These are phyloP conservation scores for Populus davidiana DNA, from an alignment of 345 rosid genomes.

Conservation along the genomic window DNA sequence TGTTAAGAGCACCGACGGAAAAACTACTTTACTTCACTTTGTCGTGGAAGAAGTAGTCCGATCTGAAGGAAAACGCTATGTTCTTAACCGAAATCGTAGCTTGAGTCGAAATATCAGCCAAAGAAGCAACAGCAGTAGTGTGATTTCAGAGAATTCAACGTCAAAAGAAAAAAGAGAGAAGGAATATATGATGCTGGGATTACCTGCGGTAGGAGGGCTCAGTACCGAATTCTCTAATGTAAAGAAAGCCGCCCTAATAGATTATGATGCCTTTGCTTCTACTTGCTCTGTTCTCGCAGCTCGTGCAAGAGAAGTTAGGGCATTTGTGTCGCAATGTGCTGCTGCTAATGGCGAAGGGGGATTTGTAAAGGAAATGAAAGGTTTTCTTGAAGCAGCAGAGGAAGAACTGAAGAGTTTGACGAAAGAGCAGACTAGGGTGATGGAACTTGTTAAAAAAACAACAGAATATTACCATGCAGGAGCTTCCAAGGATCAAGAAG, in stretches of 20 bases:
- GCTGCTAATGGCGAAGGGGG: constrained; percentile 27
- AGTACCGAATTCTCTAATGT: constrained; percentile 69
- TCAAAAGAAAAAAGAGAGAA: constrained; percentile 56
- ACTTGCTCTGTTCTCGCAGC: constrained; percentile 46
- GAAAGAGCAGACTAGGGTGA: constrained; percentile 52
- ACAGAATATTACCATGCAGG: constrained; percentile 79
- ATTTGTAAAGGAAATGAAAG: constrained; percentile 54
- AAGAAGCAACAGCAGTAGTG: constrained; percentile 28
- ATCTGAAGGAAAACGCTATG: constrained; percentile 73
- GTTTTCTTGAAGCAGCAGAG: constrained; percentile 56
- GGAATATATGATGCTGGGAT: constrained; percentile 63
- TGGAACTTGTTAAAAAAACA: constrained; percentile 65
- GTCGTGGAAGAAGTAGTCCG: constrained; percentile 81
- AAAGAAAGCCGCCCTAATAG: constrained; percentile 74
- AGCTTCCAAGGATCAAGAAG: constrained; percentile 40
- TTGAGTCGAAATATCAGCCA: constrained; percentile 37
- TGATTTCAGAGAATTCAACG: constrained; percentile 9
- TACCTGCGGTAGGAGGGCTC: constrained; percentile 72
- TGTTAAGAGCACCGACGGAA: constrained; percentile 77
- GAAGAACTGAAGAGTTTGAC: constrained; percentile 45
- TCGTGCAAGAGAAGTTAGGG: constrained; percentile 44
- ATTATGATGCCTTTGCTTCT: constrained; percentile 40
- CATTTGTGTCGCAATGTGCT: constrained; percentile 31
- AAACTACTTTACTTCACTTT: constrained; percentile 77
- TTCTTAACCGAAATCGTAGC: constrained; percentile 45